Conservation (phyloP, 2,329 filamentous ascomycete species). For the Ophiostoma piceae region DNA sequence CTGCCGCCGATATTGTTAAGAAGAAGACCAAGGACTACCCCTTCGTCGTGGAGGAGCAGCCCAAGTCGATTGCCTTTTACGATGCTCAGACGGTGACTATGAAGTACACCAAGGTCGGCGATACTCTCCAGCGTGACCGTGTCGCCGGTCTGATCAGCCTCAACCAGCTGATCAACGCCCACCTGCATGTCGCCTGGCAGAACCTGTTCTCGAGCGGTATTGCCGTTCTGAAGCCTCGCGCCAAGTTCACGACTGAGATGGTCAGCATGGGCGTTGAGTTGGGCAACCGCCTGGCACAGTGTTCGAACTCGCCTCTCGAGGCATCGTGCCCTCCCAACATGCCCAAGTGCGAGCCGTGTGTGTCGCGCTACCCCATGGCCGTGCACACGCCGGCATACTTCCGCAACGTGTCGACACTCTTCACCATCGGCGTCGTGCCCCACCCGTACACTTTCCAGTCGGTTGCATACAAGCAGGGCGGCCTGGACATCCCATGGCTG, state of each 20-base stretch:
- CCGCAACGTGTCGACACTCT: constrained; percentile 65
- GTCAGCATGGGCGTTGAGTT: constrained; percentile 65
- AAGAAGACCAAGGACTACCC: constrained; percentile 39
- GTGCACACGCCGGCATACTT: constrained; percentile 64
- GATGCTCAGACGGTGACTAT: constrained; percentile 55
- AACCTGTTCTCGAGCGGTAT: constrained; percentile 72
- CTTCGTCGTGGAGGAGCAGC: constrained; percentile 60
- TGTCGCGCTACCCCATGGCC: constrained; percentile 56
- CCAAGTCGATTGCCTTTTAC: constrained; percentile 73
- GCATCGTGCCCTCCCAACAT: constrained; percentile 79
- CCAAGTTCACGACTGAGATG: constrained; percentile 67
- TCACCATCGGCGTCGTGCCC: constrained; percentile 80
- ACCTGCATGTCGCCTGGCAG: constrained; percentile 82
- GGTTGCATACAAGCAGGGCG: constrained; percentile 57
- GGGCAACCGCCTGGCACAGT: constrained; percentile 69
- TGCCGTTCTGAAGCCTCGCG: constrained; percentile 71
- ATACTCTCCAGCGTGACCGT: constrained; percentile 53
- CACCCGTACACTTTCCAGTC: constrained; percentile 82
- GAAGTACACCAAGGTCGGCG: constrained; percentile 62
- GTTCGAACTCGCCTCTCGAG: constrained; percentile 66
- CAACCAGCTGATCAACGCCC: constrained; percentile 71
- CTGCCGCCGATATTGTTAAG: background rate
- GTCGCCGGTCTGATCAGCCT: constrained; percentile 60
- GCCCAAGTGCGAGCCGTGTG: constrained; percentile 68
- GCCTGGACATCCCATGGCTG: constrained; percentile 60